phyloP scores from a whole-genome alignment of 805 yeast genomes.

The Schizosaccharomyces osmophilus region DNA sequence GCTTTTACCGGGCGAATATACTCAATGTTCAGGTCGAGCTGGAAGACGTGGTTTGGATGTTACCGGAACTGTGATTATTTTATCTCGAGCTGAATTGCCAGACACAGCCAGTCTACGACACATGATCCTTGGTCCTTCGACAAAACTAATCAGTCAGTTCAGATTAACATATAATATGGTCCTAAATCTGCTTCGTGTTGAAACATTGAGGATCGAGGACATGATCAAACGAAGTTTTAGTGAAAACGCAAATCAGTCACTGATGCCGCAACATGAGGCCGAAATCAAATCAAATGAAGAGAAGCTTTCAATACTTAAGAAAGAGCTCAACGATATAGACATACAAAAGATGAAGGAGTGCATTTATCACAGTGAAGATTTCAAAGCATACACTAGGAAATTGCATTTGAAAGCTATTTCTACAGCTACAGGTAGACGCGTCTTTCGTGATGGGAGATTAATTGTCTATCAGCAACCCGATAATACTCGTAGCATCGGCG shows the following conservation, averaged over 20 bases:
- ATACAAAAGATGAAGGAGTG: constrained; percentile 23
- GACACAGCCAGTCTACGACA: constrained; percentile 33
- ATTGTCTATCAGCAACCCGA: constrained; percentile 6
- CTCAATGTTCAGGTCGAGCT: constrained; percentile 98
- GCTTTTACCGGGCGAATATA: constrained; percentile 83
- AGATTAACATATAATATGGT: constrained; percentile 91
- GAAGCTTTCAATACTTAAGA: constrained; percentile 19
- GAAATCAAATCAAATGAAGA: constrained; percentile 30
- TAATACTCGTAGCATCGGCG: background rate
- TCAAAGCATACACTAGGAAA: constrained; percentile 20
- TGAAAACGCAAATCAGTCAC: constrained; percentile 66
- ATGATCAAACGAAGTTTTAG: constrained; percentile 91
- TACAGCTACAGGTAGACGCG: constrained; percentile 23
- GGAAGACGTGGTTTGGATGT: constrained; percentile 90
- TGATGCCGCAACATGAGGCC: constrained; percentile 65
- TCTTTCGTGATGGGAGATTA: constrained; percentile 15
- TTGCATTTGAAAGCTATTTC: constrained; percentile 26
- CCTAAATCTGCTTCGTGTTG: constrained; percentile 69
- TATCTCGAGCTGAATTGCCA: background rate
- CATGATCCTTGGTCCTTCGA: constrained; percentile 70
- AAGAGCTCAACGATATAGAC: constrained; percentile 16
- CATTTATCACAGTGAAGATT: constrained; percentile 23
- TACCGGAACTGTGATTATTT: constrained; percentile 75
- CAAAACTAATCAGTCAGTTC: constrained; percentile 75
- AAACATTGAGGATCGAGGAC: constrained; percentile 88